These are phyloP conservation scores for Vanrija pseudolonga DNA, from an alignment of 1,284 basidiomycete species.

Conservation along the genomic window DNA sequence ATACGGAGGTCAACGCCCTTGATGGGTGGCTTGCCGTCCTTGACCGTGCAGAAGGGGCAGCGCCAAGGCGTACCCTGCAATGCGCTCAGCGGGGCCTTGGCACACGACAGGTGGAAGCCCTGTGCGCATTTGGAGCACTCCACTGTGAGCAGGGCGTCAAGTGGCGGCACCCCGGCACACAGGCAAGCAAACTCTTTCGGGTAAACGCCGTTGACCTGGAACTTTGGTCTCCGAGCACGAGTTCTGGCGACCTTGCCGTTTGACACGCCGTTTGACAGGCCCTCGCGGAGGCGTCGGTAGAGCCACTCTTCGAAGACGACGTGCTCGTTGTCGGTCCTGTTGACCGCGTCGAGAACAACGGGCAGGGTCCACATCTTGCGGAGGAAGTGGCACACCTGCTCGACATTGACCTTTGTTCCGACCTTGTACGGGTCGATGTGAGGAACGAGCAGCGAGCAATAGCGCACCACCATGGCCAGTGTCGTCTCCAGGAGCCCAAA, in stretches of 20 bases:
- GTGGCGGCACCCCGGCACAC: constrained; percentile 23
- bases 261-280: background rate
- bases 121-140: constrained; percentile 39
- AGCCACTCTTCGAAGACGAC: constrained; percentile 35
- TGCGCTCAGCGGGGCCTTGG: constrained; percentile 24
- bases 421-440: constrained; percentile 17
- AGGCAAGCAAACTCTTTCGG: constrained; percentile 32
- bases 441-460: constrained; percentile 18
- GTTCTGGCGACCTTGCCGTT: constrained; percentile 9
- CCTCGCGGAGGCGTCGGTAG: constrained; percentile 28
- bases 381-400: constrained; percentile 21
- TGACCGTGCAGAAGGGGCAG: constrained; percentile 44
- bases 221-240: constrained; percentile 30
- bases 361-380: constrained; percentile 40
- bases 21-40: constrained; percentile 49
- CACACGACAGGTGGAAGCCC: constrained; percentile 40
- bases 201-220: constrained; percentile 23
- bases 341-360: constrained; percentile 27
- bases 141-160: constrained; percentile 25
- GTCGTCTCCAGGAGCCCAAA: constrained; percentile 22
- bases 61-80: constrained; percentile 22
- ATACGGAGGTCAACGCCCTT: constrained; percentile 33
- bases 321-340: constrained; percentile 17
- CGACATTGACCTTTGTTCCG: constrained; percentile 8
- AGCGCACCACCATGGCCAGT: constrained; percentile 20